A percentile compares a stretch with the other conserved stretches of the same genome.
These are phyloP conservation scores for Tetrapyrgos nigripes DNA, from an alignment of 1,284 basidiomycete genomes.

Conservation along the genomic window DNA sequence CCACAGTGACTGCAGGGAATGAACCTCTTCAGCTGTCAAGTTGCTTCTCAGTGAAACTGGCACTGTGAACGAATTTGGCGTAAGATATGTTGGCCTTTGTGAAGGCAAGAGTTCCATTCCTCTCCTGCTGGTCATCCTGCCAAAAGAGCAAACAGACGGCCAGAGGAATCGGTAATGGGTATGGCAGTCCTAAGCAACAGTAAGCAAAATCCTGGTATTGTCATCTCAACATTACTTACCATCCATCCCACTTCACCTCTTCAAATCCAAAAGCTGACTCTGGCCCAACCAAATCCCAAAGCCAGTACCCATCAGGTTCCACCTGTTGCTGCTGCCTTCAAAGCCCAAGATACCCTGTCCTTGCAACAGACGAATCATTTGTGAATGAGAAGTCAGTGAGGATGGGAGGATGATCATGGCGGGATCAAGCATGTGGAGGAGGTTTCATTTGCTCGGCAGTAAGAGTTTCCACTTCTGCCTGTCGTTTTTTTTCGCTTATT, in stretches of 20 bases:
- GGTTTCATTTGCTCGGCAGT: no score
- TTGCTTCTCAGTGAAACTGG: neutral
- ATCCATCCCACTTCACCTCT: neutral
- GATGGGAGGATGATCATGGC: no score
- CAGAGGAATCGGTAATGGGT: neutral
- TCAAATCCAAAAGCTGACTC: no score
- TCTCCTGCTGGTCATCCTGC: neutral
- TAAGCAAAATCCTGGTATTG: neutral
- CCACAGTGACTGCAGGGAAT: slow-evolving; percentile 6
- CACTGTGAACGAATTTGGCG: neutral
- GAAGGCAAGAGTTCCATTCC: neutral
- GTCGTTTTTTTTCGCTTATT: no score
- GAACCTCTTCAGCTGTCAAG: neutral
- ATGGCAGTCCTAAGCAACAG: neutral
- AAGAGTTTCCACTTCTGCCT: no score
- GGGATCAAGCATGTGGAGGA: no score
- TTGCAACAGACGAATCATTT: no score
- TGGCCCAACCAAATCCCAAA: no score
- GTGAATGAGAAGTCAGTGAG: no score
- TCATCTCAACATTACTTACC: neutral
- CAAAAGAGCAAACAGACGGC: neutral
- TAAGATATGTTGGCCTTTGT: neutral
- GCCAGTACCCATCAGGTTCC: no score
- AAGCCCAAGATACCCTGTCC: no score
- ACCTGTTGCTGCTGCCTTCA: no score